Conservation (phyloP, 1,139 yeast genomes). For the Suzukiozyma palmioleophila region DNA sequence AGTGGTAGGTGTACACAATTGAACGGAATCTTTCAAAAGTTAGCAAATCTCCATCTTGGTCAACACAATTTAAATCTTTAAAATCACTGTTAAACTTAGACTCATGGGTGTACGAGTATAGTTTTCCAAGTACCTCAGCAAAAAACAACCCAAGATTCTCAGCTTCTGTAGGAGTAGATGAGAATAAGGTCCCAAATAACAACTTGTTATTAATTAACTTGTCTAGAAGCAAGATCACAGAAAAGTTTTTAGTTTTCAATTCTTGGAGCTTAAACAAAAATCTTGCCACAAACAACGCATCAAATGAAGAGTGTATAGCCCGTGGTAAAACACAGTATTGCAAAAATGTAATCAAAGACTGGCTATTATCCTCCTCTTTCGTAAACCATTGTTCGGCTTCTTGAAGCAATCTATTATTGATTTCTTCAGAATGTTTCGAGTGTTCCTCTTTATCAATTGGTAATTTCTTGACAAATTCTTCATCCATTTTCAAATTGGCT, state of each 20-base stretch:
- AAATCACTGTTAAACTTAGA: constrained; percentile 11
- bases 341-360: constrained; percentile 35
- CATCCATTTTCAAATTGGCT: constrained; percentile 26
- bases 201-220: constrained; percentile 47
- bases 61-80: constrained; percentile 6
- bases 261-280: constrained; percentile 54
- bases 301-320: constrained; percentile 74
- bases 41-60: constrained; percentile 11
- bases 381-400: constrained; percentile 24
- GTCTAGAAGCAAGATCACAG: constrained; percentile 42
- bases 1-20: constrained; percentile 54
- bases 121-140: constrained; percentile 47
- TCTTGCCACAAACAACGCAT: constrained; percentile 68
- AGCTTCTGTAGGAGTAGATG: constrained; percentile 73
- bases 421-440: constrained; percentile 14
- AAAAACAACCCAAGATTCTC: constrained; percentile 80
- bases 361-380: constrained; percentile 13
- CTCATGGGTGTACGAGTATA: constrained; percentile 41
- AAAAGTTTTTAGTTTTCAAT: constrained; percentile 38
- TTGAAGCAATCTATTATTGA: constrained; percentile 12
- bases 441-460: constrained; percentile 33
- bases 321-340: constrained; percentile 75
- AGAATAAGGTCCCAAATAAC: constrained; percentile 57
- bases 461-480: constrained; percentile 18
- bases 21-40: constrained; percentile 36